These are phyloP conservation scores for Flaveria ramosissima DNA, from an alignment of 129 eudicot genomes.

Conservation along the genomic window DNA sequence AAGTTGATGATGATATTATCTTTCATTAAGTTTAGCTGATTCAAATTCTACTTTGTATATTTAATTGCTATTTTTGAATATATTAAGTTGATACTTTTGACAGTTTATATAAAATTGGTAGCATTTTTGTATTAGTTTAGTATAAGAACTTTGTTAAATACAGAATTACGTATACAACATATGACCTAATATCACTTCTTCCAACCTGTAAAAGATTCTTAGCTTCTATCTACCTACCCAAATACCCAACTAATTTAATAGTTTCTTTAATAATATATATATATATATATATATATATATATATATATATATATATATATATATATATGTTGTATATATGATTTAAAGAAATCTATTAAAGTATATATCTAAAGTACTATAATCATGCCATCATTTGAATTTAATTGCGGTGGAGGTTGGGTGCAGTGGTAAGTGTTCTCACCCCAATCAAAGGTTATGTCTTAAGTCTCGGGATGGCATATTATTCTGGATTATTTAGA, in stretches of 20 bases:
- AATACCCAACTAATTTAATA: background rate
- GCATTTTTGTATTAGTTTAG: conserved; percentile 1
- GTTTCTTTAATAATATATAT: background rate
- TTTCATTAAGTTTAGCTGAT: background rate
- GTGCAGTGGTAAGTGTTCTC: too few relatives aligned
- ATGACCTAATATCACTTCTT: conserved; percentile 12
- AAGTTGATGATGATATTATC: conserved; percentile 19
- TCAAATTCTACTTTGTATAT: background rate
- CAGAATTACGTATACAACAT: conserved; percentile 9
- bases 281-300: too few relatives aligned
- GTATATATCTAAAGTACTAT: background rate
- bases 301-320: too few relatives aligned
- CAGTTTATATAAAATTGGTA: too few relatives aligned
- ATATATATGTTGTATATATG: background rate
- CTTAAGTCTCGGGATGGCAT: too few relatives aligned
- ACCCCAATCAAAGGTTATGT: too few relatives aligned
- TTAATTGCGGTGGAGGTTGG: too few relatives aligned
- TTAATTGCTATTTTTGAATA: background rate
- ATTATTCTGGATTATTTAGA: too few relatives aligned
- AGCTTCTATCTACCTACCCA: conserved; percentile 25
- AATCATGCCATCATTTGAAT: background rate
- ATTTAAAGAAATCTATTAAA: background rate
- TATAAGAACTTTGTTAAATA: conserved; percentile 12
- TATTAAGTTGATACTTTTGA: background rate
- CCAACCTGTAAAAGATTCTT: conserved; percentile 33